These are phyloP conservation scores for Trametes elegans DNA, from an alignment of 768 basidiomycete genomes.

Conservation along the genomic window DNA sequence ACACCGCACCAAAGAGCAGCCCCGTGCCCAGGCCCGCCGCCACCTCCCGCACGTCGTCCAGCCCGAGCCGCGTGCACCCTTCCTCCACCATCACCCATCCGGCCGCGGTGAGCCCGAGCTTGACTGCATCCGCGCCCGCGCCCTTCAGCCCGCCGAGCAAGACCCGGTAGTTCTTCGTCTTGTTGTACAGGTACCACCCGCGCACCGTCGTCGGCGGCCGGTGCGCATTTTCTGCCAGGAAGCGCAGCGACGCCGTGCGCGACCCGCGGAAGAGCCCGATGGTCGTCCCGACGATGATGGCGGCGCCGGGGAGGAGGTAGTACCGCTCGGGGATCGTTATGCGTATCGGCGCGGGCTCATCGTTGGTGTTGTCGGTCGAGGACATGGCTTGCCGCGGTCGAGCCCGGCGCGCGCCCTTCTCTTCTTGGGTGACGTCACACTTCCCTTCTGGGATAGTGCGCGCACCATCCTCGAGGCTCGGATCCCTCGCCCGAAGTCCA, in stretches of 20 bases:
- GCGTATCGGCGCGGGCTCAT: constrained; percentile 29
- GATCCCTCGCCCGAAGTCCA: background rate
- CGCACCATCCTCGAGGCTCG: background rate
- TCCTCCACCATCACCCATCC: constrained; percentile 53
- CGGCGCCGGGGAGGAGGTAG: constrained; percentile 59
- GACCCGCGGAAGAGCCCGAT: constrained; percentile 76
- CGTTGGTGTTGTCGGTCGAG: constrained; percentile 19
- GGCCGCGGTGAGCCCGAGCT: constrained; percentile 45
- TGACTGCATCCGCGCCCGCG: constrained; percentile 55
- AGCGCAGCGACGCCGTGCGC: constrained; percentile 68
- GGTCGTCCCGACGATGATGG: constrained; percentile 57
- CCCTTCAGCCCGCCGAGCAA: constrained; percentile 70
- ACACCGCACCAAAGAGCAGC: constrained; percentile 52
- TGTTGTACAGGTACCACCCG: constrained; percentile 96
- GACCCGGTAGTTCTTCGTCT: constrained; percentile 91
- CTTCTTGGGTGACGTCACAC: constrained; percentile 11
- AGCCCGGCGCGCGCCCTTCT: background rate
- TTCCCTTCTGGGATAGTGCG: background rate
- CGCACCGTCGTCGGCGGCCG: constrained; percentile 79
- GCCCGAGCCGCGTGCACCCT: constrained; percentile 35
- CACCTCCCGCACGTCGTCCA: constrained; percentile 47
- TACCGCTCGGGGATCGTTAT: constrained; percentile 55
- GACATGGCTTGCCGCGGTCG: constrained; percentile 19
- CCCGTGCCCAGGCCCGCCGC: constrained; percentile 68
- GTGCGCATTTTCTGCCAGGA: constrained; percentile 92